These are phyloP conservation scores for Cystobasidium pallidum DNA, from an alignment of 1,284 basidiomycete genomes.

Conservation along the genomic window DNA sequence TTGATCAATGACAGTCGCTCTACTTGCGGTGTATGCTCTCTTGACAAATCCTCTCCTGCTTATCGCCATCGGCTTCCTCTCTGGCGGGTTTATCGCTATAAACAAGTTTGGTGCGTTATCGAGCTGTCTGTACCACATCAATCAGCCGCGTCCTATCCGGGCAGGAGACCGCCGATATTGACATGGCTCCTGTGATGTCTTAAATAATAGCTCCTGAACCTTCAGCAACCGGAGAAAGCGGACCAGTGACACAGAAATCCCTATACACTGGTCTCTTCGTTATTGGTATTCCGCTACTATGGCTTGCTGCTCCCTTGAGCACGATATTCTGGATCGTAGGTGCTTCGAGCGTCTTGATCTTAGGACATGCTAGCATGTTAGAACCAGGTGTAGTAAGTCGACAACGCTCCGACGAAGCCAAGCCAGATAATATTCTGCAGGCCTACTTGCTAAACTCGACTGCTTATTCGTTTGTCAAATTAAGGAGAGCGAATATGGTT, in stretches of 20 bases:
- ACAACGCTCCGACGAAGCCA: constrained; percentile 14
- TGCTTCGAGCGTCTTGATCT: constrained; percentile 57
- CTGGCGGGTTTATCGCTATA: constrained; percentile 57
- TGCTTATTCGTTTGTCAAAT: neutral
- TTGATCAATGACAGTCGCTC: constrained; percentile 45
- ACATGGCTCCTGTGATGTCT: too few species aligned
- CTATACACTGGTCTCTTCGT: constrained; percentile 54
- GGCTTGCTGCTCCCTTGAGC: constrained; percentile 48
- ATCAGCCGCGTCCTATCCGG: too few species aligned
- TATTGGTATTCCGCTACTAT: constrained; percentile 53
- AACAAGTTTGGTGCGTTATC: constrained; percentile 56
- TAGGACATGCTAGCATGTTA: constrained; percentile 77
- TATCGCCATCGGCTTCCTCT: constrained; percentile 56
- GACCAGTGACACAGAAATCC: constrained; percentile 48
- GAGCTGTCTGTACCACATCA: constrained; percentile 47
- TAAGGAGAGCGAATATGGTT: constrained; percentile 44
- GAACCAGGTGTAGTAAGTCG: constrained; percentile 88
- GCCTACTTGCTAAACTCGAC: neutral
- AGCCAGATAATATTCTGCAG: neutral
- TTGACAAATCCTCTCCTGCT: constrained; percentile 55
- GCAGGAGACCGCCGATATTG: too few species aligned
- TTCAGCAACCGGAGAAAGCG: constrained; percentile 20
- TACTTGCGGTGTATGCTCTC: constrained; percentile 56
- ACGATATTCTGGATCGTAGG: constrained; percentile 47
- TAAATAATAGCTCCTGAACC: constrained; percentile 31